Base-by-base conservation (phyloP, 2,329 filamentous ascomycete species). In the Tolypocladium ovalisporum region DNA sequence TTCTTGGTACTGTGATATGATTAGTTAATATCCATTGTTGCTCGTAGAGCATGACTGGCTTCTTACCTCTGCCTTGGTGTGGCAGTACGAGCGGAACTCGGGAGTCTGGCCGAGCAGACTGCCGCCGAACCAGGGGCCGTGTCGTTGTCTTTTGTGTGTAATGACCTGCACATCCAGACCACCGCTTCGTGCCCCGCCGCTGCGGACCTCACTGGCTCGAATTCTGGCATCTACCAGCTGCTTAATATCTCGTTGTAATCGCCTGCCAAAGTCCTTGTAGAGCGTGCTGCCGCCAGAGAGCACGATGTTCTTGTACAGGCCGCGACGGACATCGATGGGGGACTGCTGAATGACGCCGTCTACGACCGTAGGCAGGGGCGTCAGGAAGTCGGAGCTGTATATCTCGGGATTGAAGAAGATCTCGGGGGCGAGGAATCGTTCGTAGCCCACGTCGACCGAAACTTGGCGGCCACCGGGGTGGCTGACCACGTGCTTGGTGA, bases 351-450 rank as follows among this genome's bases (percentile, higher is more conserved):
- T 99, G 62, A 97, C 94, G 57, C 88, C 88, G 70, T 99, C 94
- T 61, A 99, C 95, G 54, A 99, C 94, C 54, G 84, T 89, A 29
- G 94, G 94, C 10, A 99, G 83, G 17, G 94, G 94, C 15, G 94
- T 99, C 63, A 99, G 78, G 79, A 99, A 99, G 71, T 99, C 94
- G 64, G 93, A 97, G 61, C 90, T 96, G 81, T 97, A 97, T 68
- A 99, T 99, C 77, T 99, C 94, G 35, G 94, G 94, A 76, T 99
- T 99, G 84, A 99, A 99, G 77, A 99, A 99, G 70, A 99, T 99
- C 74, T 99, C 94, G 29, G 95, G 95, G 2, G 94, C 94, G 59
- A 99, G 81, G 81, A 99, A 99, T 37, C 94, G 89, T 74, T 99
- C 94, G 76, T 97, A 99, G 56, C 94, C 94, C 56, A 99, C 89